A percentile compares a stretch with the other conserved stretches of the same genome.
phyloP scores from a whole-genome alignment of 306 rosid genomes.

The Cercis canadensis region DNA sequence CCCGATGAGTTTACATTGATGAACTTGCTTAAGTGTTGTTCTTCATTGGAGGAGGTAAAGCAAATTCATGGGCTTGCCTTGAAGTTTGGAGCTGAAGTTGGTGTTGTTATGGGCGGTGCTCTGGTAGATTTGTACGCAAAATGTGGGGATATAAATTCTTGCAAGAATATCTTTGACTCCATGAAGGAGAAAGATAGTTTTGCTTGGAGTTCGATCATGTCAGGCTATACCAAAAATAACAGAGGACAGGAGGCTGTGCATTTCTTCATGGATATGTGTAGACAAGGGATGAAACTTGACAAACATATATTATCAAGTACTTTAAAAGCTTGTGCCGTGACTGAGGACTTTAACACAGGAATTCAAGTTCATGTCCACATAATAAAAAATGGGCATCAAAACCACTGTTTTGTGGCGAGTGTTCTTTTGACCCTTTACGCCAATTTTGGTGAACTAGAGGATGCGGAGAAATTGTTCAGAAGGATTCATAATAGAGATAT shows the following conservation, averaged over 20 bases:
- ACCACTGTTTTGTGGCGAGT: conserved; percentile 53
- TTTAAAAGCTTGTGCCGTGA: conserved; percentile 55
- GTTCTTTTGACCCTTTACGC: conserved; percentile 51
- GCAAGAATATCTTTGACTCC: conserved; percentile 46
- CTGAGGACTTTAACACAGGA: conserved; percentile 45
- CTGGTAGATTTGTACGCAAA: conserved; percentile 57
- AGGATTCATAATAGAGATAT: conserved; percentile 51
- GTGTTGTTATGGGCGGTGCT: conserved; percentile 53
- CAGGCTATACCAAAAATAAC: conserved; percentile 49
- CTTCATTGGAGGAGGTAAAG: conserved; percentile 41
- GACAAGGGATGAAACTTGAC: conserved; percentile 49
- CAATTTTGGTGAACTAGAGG: conserved; percentile 41
- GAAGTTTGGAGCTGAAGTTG: conserved; percentile 52
- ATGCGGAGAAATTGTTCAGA: conserved; percentile 52
- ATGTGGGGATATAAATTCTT: conserved; percentile 47
- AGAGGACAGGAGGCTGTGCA: conserved; percentile 55
- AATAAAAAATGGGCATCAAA: conserved; percentile 49
- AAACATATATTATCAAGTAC: conserved; percentile 56
- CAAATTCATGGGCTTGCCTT: conserved; percentile 53
- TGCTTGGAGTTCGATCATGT: conserved; percentile 59
- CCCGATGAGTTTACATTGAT: conserved; percentile 48
- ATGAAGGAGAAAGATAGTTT: conserved; percentile 59
- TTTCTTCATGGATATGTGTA: conserved; percentile 53
- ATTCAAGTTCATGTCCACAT: conserved; percentile 55
- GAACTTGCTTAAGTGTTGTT: conserved; percentile 55